Conservation (phyloP, 1,284 basidiomycete species). For the Wolfiporia cocos region DNA sequence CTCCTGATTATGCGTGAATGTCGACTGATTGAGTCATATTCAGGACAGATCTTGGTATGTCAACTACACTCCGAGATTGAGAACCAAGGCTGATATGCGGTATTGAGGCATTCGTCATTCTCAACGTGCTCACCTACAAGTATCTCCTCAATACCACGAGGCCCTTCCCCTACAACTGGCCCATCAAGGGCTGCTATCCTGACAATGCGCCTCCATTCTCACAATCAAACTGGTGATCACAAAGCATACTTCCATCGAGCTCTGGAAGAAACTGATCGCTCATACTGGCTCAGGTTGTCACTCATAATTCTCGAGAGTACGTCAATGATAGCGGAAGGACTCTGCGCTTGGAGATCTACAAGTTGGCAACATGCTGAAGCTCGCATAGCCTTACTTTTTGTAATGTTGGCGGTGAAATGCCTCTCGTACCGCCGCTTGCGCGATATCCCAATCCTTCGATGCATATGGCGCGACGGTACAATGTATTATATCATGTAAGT, state of each 20-base stretch:
- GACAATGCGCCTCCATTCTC: no score
- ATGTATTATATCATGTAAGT: neutral
- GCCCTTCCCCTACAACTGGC: slow-evolving; percentile 6
- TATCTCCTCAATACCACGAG: neutral
- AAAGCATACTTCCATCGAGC: no score
- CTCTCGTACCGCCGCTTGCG: neutral
- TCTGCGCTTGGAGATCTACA: no score
- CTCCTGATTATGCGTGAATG: no score
- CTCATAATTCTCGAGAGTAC: neutral
- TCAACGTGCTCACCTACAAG: neutral
- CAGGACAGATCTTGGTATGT: no score
- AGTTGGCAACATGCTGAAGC: neutral
- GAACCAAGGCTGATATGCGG: no score
- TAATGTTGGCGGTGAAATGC: neutral
- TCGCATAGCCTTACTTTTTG: neutral
- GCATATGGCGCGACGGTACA: neutral
- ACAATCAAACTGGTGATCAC: no score
- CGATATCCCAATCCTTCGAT: neutral
- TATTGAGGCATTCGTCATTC: no score
- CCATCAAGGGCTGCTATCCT: slow-evolving; percentile 5
- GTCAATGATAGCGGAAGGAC: no score
- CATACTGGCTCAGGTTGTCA: neutral
- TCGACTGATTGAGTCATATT: no score
- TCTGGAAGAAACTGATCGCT: no score
- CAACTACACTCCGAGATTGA: no score